Base-by-base conservation (phyloP, 2,329 filamentous ascomycete genomes). In the Leptographium radiaticola region DNA sequence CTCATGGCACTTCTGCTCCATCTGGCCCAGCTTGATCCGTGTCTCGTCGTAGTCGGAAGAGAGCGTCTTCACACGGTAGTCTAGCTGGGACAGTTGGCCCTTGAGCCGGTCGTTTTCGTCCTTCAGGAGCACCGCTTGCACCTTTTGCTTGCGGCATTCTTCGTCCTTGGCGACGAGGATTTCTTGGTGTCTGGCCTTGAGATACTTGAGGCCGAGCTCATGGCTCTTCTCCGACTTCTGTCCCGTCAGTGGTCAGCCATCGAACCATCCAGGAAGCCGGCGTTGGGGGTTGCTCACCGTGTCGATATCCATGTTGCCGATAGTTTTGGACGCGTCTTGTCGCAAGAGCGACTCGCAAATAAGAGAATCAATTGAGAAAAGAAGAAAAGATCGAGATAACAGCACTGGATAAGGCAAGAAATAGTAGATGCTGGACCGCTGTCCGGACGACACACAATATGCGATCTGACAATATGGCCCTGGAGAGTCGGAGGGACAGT, bases 151-250 rank as follows among this genome's bases (percentile, higher is more conserved):
- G 49, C 90, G 82, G 42, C 80, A 74, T 56, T 84, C 80, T 66
- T 97, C 90, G 59, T 89, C 81, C 62, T 87, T 86, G 59, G 80
- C 71, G 53, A 94, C 74, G 12, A 84, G 71, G 52, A 87, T 78
- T 39, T 85, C 77, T 53, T 82, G 74, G 60, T 84, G 81, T 53
- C 79, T 68, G 59, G 76, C 78, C 56, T 77, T 75, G 59, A 85
- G 80, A 65, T 90, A 87, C 61, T 79, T 79, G 57, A 86, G 70
- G 65, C 94, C 87, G 52, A 89, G 75, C 30, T 74, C 67, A 58
- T 77, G 75, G 39, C 78, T 69, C 33, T 66, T 66, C 55, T 71
- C 67, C 54, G 67, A 64, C 55, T 70, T 71, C 76, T 80, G 18
- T 12, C 18, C 9, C 7, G 31, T 40, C n/a, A n/a, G 30, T 18